These are phyloP conservation scores for Paecilomyces dactylethromorphus DNA, from an alignment of 2,329 filamentous ascomycete species.

Conservation along the genomic window DNA sequence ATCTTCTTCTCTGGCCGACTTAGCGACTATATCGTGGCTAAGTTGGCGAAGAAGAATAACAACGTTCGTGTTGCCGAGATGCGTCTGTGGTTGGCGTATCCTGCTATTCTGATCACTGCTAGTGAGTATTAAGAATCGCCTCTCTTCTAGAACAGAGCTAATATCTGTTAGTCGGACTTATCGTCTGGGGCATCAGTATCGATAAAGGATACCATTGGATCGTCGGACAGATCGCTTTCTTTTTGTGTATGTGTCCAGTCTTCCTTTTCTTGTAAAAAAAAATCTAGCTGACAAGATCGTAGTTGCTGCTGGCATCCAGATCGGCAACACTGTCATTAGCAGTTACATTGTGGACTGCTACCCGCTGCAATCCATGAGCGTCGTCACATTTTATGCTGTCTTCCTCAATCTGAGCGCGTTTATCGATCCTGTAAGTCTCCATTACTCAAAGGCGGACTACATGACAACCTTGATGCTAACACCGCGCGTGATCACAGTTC, in stretches of 20 bases:
- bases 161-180: constrained; percentile 34
- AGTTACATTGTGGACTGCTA: constrained; percentile 52
- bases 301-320: constrained; percentile 51
- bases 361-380: constrained; percentile 48
- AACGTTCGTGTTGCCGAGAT: constrained; percentile 46
- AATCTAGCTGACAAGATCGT: background rate
- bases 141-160: background rate
- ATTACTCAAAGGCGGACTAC: background rate
- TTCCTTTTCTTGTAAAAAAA: background rate
- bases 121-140: constrained; percentile 15
- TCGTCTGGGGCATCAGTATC: constrained; percentile 51
- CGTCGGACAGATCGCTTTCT: constrained; percentile 50
- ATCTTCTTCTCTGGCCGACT: constrained; percentile 47
- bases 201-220: constrained; percentile 51
- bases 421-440: constrained; percentile 30
- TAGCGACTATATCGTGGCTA: constrained; percentile 47
- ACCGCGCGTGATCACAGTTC: constrained; percentile 26
- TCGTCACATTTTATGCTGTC: constrained; percentile 50
- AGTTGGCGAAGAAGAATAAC: constrained; percentile 38
- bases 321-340: constrained; percentile 49
- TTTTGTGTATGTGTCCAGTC: constrained; percentile 41
- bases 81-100: constrained; percentile 52
- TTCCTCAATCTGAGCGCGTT: constrained; percentile 48
- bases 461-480: background rate
- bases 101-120: constrained; percentile 43